These are phyloP conservation scores for Plasmodium coatneyi DNA, from an alignment of 169 alveolate genomes.

Conservation along the genomic window DNA sequence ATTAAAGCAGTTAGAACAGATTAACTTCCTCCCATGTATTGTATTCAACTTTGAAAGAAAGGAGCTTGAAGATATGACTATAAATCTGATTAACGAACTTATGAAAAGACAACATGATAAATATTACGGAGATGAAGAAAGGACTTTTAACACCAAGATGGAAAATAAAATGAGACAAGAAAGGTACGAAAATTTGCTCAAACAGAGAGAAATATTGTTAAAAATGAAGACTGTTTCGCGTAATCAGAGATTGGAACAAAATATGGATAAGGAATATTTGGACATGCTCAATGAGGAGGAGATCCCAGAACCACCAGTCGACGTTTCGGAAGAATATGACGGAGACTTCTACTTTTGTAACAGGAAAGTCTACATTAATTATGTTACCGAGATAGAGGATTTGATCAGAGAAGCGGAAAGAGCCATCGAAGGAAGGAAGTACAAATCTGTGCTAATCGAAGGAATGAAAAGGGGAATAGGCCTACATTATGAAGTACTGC, in stretches of 20 bases:
- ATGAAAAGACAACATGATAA: conserved; percentile 88
- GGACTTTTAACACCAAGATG: conserved; percentile 83
- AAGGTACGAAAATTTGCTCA: conserved; percentile 83
- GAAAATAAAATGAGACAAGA: conserved; percentile 87
- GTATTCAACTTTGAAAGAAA: conserved; percentile 89
- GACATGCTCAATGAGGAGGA: conserved; percentile 83
- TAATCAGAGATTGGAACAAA: conserved; percentile 90
- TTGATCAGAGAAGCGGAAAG: conserved; percentile 81
- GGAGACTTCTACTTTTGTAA: conserved; percentile 88
- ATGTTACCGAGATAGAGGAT: conserved; percentile 84
- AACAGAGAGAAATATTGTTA: conserved; percentile 86
- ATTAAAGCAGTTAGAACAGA: conserved; percentile 84
- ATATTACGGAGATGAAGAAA: conserved; percentile 90
- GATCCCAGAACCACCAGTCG: conserved; percentile 87
- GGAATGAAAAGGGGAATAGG: conserved; percentile 93
- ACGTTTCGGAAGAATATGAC: conserved; percentile 91
- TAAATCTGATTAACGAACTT: conserved; percentile 81
- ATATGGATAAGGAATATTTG: conserved; percentile 83
- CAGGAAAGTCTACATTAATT: conserved; percentile 80
- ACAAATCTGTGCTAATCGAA: conserved; percentile 81
- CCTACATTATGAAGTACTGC: conserved; percentile 91
- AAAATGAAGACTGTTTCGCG: conserved; percentile 85
- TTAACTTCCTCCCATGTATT: conserved; percentile 89
- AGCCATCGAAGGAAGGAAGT: conserved; percentile 80
- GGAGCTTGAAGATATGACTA: conserved; percentile 85